A percentile compares a stretch with the other conserved stretches of the same genome.
Evolutionary conservation across 345 rosid genomes (phyloP).

Genomic region (Microthlaspi erraticum): DNA sequence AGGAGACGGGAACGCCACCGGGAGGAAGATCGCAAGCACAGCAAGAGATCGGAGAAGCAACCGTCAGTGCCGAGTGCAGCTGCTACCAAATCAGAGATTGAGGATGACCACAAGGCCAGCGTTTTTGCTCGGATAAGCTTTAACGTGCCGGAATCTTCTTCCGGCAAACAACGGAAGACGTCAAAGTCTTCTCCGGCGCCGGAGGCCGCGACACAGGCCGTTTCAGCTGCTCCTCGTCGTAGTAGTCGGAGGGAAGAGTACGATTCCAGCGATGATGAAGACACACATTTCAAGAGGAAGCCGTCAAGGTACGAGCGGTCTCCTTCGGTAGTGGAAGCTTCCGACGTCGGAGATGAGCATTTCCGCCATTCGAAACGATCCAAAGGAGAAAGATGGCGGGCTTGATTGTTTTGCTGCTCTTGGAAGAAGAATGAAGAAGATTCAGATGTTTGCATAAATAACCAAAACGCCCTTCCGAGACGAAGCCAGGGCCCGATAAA

Average conservation of each 20-base stretch:
- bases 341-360: constrained; percentile 33
- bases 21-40: constrained; percentile 32
- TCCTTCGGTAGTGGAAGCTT: constrained; percentile 41
- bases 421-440: not conserved
- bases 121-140: constrained; percentile 89
- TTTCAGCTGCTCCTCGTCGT: too few relatives aligned
- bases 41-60: constrained; percentile 30
- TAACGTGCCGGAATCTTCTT: constrained; percentile 54
- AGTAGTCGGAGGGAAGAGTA: too few relatives aligned
- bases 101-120: constrained; percentile 54
- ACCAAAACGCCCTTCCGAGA: too few relatives aligned
- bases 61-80: constrained; percentile 34
- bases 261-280: constrained; percentile 80
- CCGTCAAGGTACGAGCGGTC: constrained; percentile 80
- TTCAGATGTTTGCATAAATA: too few relatives aligned
- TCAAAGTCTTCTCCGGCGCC: constrained; percentile 56
- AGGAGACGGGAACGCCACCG: constrained; percentile 27
- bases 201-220: constrained; percentile 23
- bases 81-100: constrained; percentile 36
- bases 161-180: constrained; percentile 63
- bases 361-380: constrained; percentile 37
- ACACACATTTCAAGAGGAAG: constrained; percentile 93
- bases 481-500: not conserved
- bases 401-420: constrained; percentile 16
- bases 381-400: constrained; percentile 31